Evolutionary conservation across 192 early-diverging fungal species (phyloP).

Genomic region (Allomyces arbusculus): DNA sequence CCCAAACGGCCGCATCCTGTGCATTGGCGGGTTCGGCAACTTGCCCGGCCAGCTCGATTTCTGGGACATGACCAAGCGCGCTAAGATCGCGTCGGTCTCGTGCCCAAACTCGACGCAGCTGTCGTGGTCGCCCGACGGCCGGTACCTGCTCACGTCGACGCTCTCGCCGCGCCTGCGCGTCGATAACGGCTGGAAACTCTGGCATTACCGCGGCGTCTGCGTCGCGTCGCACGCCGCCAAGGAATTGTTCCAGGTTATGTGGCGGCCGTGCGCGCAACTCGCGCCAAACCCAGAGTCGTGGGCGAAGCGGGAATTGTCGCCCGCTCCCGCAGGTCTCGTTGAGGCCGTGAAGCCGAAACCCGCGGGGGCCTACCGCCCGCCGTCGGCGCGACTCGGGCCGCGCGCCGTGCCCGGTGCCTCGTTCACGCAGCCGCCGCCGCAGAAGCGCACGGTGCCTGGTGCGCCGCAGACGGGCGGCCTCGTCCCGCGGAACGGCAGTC

Average conservation of each 20-base stretch:
- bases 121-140: slow-evolving; percentile 83
- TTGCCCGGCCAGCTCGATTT: slow-evolving; percentile 79
- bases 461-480: slow-evolving; percentile 16
- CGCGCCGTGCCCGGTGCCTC: slow-evolving; percentile 19
- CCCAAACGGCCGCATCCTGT: slow-evolving; percentile 72
- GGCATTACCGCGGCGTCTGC: slow-evolving; percentile 80
- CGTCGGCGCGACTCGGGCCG: slow-evolving; percentile 37
- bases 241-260: slow-evolving; percentile 63
- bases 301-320: background rate
- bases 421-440: slow-evolving; percentile 4
- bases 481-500: slow-evolving; percentile 10
- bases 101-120: slow-evolving; percentile 68
- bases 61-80: slow-evolving; percentile 75
- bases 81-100: slow-evolving; percentile 58
- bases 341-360: slow-evolving; percentile 10
- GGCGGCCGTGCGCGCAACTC: background rate
- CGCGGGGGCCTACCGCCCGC: slow-evolving; percentile 35
- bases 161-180: slow-evolving; percentile 85
- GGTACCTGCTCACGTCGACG: slow-evolving; percentile 80
- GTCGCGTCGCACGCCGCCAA: slow-evolving; percentile 53
- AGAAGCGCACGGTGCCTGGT: slow-evolving; percentile 23
- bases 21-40: slow-evolving; percentile 90
- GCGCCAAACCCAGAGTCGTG: background rate
- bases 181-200: slow-evolving; percentile 91
- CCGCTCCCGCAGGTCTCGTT: slow-evolving; percentile 5